Conservation (phyloP, 2,329 filamentous ascomycete genomes). For the Stachybotrys elegans region DNA sequence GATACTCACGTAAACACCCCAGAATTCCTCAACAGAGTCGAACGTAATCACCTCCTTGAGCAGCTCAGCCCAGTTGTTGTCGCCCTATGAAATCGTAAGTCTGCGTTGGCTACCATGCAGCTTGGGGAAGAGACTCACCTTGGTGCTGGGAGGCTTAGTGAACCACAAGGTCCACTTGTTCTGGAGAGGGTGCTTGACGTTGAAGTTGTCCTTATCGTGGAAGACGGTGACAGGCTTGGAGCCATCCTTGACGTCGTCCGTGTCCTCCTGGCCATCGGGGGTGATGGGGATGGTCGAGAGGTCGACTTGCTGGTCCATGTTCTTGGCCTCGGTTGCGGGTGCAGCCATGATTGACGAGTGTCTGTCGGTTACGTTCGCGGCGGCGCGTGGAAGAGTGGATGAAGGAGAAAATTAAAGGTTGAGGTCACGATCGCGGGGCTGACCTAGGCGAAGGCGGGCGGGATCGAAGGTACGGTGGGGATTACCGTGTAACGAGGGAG, state of each 20-base stretch:
- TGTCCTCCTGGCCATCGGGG: constrained; percentile 53
- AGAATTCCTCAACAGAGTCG: constrained; percentile 98
- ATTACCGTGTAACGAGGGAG: no score
- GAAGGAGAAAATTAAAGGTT: constrained; percentile 4
- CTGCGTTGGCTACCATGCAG: constrained; percentile 3
- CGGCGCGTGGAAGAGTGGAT: constrained; percentile 4
- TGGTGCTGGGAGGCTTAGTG: constrained; percentile 94
- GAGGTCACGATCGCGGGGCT: constrained; percentile 20
- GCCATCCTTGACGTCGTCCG: constrained; percentile 42
- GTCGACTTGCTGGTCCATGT: constrained; percentile 54
- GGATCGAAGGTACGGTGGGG: no score
- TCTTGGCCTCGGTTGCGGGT: constrained; percentile 24
- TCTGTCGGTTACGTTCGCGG: no score
- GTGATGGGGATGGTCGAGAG: constrained; percentile 65
- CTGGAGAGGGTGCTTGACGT: constrained; percentile 97
- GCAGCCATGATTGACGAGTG: constrained; percentile 26
- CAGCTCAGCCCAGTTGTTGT: constrained; percentile 99
- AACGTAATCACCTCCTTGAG: constrained; percentile 99
- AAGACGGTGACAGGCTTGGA: constrained; percentile 84
- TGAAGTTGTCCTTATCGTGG: constrained; percentile 98
- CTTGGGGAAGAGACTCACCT: constrained; percentile 54
- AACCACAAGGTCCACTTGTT: constrained; percentile 99
- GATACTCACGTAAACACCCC: constrained; percentile 89
- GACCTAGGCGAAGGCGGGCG: constrained; percentile 1
- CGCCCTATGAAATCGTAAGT: no score